Evolutionary conservation across 1,284 basidiomycete species (phyloP).

Genomic region (Trametes versicolor): DNA sequence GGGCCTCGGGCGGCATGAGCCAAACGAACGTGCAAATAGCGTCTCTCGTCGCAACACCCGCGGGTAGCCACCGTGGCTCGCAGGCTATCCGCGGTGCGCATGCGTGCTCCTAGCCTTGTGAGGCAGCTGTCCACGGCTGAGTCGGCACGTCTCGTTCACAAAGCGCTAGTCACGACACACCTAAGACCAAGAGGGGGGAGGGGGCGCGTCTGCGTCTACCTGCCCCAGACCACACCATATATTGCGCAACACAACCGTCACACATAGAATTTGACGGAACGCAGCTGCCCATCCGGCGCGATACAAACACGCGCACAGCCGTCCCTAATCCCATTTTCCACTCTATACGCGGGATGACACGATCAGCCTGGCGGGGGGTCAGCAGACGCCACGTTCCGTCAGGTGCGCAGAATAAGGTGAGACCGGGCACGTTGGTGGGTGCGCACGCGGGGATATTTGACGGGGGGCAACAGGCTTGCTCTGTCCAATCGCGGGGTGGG

Average conservation of each 20-base stretch:
- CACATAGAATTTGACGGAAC: neutral
- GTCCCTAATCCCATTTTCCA: neutral
- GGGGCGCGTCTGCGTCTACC: neutral
- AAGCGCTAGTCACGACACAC: neutral
- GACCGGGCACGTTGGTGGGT: constrained; percentile 20
- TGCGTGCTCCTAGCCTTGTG: neutral
- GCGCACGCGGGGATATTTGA: constrained; percentile 7
- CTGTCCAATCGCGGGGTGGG: constrained; percentile 12
- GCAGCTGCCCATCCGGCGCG: neutral
- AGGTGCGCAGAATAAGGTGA: constrained; percentile 28
- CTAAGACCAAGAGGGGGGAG: neutral
- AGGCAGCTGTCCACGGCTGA: neutral
- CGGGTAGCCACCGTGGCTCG: neutral
- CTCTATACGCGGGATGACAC: constrained; percentile 3
- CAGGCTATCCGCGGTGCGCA: neutral
- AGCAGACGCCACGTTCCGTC: constrained; percentile 27
- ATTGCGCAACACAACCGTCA: constrained; percentile 16
- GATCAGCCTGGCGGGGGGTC: constrained; percentile 22
- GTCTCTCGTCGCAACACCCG: neutral
- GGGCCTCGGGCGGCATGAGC: neutral
- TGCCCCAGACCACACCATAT: constrained; percentile 8
- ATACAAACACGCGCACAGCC: constrained; percentile 1
- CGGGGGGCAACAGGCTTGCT: neutral
- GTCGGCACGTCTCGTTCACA: neutral
- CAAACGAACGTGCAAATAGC: constrained; percentile 19